Percentiles rank a stretch among this genome's conserved stretches.
These are phyloP conservation scores for Populus ilicifolia DNA, from an alignment of 345 rosid genomes.

Conservation along the genomic window DNA sequence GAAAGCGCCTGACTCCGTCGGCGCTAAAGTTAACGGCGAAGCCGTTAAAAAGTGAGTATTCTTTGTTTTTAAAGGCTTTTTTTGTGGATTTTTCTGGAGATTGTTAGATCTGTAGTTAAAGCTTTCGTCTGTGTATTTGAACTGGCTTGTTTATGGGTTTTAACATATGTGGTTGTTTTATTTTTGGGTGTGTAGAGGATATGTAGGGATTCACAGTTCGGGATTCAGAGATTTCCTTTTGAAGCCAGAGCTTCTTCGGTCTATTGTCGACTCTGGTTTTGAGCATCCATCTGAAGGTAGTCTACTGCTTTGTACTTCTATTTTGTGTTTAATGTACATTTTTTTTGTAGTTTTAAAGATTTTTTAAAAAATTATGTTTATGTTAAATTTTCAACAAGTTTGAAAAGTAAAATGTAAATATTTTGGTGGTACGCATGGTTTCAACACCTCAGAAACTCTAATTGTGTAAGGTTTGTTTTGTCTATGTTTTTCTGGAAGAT, in stretches of 20 bases:
- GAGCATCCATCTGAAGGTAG: constrained; percentile 99
- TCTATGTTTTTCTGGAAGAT: no score
- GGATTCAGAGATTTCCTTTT: constrained; percentile 99
- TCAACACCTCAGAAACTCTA: no score
- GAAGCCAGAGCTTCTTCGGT: constrained; percentile 97
- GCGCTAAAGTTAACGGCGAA: constrained; percentile 76
- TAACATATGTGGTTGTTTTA: not conserved
- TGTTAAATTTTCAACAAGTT: no score
- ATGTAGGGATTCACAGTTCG: constrained; percentile 97
- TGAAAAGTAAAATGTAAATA: no score
- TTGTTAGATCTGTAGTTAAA: not conserved
- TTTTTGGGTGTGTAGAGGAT: constrained; percentile 50
- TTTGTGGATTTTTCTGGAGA: not conserved
- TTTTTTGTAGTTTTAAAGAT: not conserved
- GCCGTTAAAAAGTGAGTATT: constrained; percentile 72
- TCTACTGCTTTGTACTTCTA: not conserved
- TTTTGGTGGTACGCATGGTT: no score
- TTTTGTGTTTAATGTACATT: not conserved
- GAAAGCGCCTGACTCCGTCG: constrained; percentile 65
- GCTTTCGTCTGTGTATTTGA: not conserved
- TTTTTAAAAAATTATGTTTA: not conserved
- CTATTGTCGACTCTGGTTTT: constrained; percentile 96
- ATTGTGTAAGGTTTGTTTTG: no score
- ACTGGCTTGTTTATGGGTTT: not conserved
- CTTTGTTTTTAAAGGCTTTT: not conserved